Conservation (phyloP, 208 protist species). For the Phytomonas sp. region DNA sequence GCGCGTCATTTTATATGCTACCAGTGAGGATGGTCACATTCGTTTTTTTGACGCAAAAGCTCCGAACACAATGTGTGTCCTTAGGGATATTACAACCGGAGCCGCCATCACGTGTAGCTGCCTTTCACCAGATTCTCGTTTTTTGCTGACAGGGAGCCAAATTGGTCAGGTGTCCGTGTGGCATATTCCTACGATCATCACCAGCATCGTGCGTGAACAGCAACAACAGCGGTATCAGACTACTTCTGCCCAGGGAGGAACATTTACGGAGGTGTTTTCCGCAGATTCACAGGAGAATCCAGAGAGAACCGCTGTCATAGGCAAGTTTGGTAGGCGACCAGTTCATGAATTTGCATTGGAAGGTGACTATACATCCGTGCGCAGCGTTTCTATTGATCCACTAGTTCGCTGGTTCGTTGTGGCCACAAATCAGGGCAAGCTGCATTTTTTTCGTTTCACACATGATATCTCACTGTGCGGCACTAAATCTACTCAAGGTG, state of each 20-base stretch:
- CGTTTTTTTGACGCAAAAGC: conserved; percentile 67
- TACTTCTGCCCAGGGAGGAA: neutral
- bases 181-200: conserved; percentile 74
- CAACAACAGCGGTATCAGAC: conserved; percentile 1
- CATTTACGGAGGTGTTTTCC: neutral
- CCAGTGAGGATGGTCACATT: conserved; percentile 78
- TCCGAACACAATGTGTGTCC: conserved; percentile 32
- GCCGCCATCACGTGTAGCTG: conserved; percentile 77
- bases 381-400: conserved; percentile 71
- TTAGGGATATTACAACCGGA: conserved; percentile 66
- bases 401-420: conserved; percentile 62
- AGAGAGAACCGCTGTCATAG: conserved; percentile 1
- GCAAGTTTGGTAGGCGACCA: conserved; percentile 33
- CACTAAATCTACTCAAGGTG: conserved; percentile 14
- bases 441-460: conserved; percentile 73
- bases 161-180: conserved; percentile 76
- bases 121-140: conserved; percentile 52
- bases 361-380: conserved; percentile 73
- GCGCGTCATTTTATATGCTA: conserved; percentile 53
- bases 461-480: conserved; percentile 21
- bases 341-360: conserved; percentile 74
- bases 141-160: conserved; percentile 74
- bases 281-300: conserved; percentile 12
- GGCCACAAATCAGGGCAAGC: conserved; percentile 70
- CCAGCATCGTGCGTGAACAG: conserved; percentile 21